phyloP scores from a whole-genome alignment of 305 asterid genomes.

The Stenogyne calaminthoides region DNA sequence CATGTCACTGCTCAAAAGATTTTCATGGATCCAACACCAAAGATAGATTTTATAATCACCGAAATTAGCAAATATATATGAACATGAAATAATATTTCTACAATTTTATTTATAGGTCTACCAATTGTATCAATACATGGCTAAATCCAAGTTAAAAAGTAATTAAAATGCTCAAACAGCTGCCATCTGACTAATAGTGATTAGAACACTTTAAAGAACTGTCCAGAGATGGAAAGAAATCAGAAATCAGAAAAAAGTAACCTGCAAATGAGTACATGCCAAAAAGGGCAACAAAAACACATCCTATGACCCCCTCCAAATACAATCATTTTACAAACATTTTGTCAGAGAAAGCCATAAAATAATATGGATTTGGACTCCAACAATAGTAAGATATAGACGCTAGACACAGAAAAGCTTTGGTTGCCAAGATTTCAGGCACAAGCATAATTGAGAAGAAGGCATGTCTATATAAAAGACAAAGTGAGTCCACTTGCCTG shows the following conservation, averaged over 20 bases:
- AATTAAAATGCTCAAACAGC: background rate
- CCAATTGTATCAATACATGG: background rate
- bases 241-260: background rate
- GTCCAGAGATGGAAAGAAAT: background rate
- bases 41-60: background rate
- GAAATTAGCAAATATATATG: background rate
- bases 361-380: background rate
- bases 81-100: background rate
- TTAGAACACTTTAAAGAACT: background rate
- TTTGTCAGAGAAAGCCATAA: background rate
- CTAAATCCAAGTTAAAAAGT: background rate
- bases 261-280: background rate
- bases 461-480: background rate
- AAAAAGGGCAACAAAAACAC: background rate
- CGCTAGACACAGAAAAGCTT: background rate
- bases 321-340: background rate
- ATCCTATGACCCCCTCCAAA: constrained; percentile 4
- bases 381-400: background rate
- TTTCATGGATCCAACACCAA: background rate
- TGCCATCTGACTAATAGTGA: background rate
- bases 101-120: background rate
- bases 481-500: background rate
- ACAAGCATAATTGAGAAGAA: background rate
- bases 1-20: background rate
- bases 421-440: background rate